Percentiles rank a stretch among this genome's conserved stretches.
These are phyloP conservation scores for Ambrosia trifida DNA, from an alignment of 129 eudicot genomes.

Conservation along the genomic window DNA sequence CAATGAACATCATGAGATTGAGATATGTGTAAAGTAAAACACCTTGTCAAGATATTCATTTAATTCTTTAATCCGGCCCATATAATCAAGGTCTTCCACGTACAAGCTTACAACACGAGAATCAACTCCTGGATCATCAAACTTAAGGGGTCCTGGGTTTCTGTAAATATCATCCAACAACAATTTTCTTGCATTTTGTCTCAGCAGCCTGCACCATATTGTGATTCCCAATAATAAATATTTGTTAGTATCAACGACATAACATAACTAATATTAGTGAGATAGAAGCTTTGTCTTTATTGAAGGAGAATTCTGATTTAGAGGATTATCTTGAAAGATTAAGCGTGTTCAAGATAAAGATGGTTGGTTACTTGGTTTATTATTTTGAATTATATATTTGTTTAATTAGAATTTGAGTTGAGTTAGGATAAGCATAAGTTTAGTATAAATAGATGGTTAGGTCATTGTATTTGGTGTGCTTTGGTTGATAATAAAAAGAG, in stretches of 20 bases:
- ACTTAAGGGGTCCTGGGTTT: conserved; percentile 94
- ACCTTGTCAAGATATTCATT: conserved; percentile 82
- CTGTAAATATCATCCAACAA: conserved; percentile 80
- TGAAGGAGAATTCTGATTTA: no score
- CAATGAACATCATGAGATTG: not conserved
- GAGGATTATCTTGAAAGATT: no score
- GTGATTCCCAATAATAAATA: conserved; percentile 6
- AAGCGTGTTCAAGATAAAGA: no score
- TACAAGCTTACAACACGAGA: conserved; percentile 69
- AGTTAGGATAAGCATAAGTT: no score
- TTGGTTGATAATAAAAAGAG: no score
- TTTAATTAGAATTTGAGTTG: no score
- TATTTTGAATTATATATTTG: no score
- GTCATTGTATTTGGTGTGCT: no score
- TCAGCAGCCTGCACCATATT: conserved; percentile 60
- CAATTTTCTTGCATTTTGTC: conserved; percentile 68
- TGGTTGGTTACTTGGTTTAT: no score
- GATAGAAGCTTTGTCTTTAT: not conserved
- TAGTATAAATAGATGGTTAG: no score
- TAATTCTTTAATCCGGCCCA: conserved; percentile 85
- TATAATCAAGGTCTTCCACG: conserved; percentile 89
- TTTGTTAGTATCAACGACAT: not conserved
- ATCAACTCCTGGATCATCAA: conserved; percentile 88
- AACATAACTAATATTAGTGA: no score
- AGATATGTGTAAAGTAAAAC: conserved; percentile 5